phyloP scores from a whole-genome alignment of 768 basidiomycete species.

The Mycena alexandri region DNA sequence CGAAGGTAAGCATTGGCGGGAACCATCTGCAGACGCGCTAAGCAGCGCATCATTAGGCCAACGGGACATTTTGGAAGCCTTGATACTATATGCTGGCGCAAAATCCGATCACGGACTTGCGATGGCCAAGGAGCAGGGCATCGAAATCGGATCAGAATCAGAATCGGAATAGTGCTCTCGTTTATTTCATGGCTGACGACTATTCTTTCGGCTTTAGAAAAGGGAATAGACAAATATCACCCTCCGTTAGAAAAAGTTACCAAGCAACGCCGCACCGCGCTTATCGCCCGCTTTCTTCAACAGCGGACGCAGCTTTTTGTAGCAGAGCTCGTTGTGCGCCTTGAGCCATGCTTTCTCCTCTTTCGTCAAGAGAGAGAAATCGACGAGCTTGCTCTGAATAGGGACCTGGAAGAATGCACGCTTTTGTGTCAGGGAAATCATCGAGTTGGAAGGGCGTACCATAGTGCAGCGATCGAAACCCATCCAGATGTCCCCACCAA shows the following conservation, averaged over 20 bases:
- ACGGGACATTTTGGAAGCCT: conserved; percentile 64
- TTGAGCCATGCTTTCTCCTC: conserved; percentile 75
- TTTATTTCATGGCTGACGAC: too few relatives aligned
- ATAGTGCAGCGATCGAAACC: conserved; percentile 78
- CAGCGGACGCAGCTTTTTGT: conserved; percentile 32
- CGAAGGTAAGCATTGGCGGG: conserved; percentile 57
- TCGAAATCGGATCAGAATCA: too few relatives aligned
- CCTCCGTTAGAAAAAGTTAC: conserved; percentile 30
- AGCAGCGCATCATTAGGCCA: conserved; percentile 59
- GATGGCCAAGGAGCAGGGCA: too few relatives aligned
- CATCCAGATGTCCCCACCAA: conserved; percentile 67
- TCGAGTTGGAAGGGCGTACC: conserved; percentile 41
- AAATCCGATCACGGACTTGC: conserved; percentile 41
- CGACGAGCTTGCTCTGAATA: conserved; percentile 75
- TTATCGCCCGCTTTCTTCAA: conserved; percentile 34
- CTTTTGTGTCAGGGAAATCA: neutral
- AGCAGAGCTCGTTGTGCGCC: conserved; percentile 44
- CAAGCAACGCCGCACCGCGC: conserved; percentile 32
- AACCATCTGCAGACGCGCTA: neutral
- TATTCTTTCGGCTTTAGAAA: too few relatives aligned
- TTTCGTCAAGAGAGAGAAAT: conserved; percentile 67
- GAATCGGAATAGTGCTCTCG: too few relatives aligned
- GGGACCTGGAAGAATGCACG: conserved; percentile 53
- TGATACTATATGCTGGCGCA: conserved; percentile 61
- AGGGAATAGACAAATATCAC: neutral